phyloP scores from a whole-genome alignment of 805 yeast species.

The Candida railenensis region DNA sequence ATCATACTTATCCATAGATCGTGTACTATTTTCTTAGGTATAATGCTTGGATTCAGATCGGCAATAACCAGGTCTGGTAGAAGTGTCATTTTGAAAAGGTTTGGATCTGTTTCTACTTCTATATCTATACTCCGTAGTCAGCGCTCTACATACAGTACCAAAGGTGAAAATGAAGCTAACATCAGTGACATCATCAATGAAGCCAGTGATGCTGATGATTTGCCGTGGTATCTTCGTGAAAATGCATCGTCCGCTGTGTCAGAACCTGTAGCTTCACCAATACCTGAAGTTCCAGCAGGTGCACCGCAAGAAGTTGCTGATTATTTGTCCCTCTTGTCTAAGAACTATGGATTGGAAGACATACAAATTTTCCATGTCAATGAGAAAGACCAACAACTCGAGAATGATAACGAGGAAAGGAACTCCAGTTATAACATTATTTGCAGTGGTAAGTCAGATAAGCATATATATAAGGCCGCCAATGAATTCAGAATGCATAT shows the following conservation, averaged over 20 bases:
- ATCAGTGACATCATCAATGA: background rate
- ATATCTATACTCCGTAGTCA: background rate
- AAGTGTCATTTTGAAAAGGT: background rate
- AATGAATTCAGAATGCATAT: slow-evolving; percentile 54
- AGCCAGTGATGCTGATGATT: background rate
- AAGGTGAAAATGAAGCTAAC: background rate
- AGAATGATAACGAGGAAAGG: slow-evolving; percentile 1
- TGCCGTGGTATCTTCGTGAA: slow-evolving; percentile 65
- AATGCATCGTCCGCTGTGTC: slow-evolving; percentile 29
- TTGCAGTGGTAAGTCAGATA: slow-evolving; percentile 72
- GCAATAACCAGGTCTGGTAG: background rate
- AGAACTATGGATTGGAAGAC: slow-evolving; percentile 65
- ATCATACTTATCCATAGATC: too few relatives aligned
- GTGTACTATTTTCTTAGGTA: too few relatives aligned
- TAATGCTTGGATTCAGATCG: background rate
- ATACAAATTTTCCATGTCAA: slow-evolving; percentile 65
- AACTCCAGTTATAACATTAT: slow-evolving; percentile 42
- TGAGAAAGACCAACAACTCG: slow-evolving; percentile 16
- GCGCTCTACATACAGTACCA: background rate
- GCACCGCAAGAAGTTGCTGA: slow-evolving; percentile 54
- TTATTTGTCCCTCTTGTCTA: slow-evolving; percentile 47
- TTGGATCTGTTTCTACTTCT: background rate
- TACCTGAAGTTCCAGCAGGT: slow-evolving; percentile 60
- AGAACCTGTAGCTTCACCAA: slow-evolving; percentile 17
- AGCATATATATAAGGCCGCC: slow-evolving; percentile 73